These are phyloP conservation scores for Fusarium sp. DNA, from an alignment of 2,329 filamentous ascomycete species.

Conservation along the genomic window DNA sequence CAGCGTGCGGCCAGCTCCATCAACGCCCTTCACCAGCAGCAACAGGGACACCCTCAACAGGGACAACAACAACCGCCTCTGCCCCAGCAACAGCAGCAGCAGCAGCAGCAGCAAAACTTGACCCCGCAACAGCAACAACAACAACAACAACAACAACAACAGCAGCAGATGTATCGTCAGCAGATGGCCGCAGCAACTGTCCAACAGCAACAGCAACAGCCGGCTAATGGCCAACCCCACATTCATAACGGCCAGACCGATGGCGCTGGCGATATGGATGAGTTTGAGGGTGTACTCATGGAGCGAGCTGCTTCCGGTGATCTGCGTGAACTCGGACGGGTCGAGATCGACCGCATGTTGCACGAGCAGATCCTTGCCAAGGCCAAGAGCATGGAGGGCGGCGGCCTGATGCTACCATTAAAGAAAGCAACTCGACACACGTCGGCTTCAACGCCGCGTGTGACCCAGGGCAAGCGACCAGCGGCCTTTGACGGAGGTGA, in stretches of 20 bases:
- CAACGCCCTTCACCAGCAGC: slow-evolving; percentile 69
- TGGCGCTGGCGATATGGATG: slow-evolving; percentile 74
- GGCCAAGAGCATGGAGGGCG: slow-evolving; percentile 80
- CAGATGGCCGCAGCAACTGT: slow-evolving; percentile 45
- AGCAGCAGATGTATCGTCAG: slow-evolving; percentile 55
- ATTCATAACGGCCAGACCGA: slow-evolving; percentile 75
- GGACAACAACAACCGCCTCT: slow-evolving; percentile 39
- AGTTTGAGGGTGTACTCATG: slow-evolving; percentile 73
- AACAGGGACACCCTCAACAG: slow-evolving; percentile 48
- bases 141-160: slow-evolving; percentile 48
- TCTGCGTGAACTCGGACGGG: slow-evolving; percentile 68
- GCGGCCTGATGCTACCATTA: slow-evolving; percentile 81
- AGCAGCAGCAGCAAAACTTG: slow-evolving; percentile 51
- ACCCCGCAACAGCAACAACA: slow-evolving; percentile 52
- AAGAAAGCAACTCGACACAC: slow-evolving; percentile 65
- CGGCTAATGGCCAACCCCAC: slow-evolving; percentile 51
- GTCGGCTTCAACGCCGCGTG: slow-evolving; percentile 30
- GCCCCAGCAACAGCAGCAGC: slow-evolving; percentile 51
- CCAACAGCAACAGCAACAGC: slow-evolving; percentile 56
- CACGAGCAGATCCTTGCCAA: slow-evolving; percentile 77
- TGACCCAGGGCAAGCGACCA: slow-evolving; percentile 54
- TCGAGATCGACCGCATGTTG: slow-evolving; percentile 78
- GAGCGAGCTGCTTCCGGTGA: slow-evolving; percentile 69
- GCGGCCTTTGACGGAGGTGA: slow-evolving; percentile 75
- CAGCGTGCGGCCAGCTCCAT: slow-evolving; percentile 76